These are phyloP conservation scores for Rhynchospora pubera DNA, from an alignment of 176 grass and related monocot species.

Conservation along the genomic window DNA sequence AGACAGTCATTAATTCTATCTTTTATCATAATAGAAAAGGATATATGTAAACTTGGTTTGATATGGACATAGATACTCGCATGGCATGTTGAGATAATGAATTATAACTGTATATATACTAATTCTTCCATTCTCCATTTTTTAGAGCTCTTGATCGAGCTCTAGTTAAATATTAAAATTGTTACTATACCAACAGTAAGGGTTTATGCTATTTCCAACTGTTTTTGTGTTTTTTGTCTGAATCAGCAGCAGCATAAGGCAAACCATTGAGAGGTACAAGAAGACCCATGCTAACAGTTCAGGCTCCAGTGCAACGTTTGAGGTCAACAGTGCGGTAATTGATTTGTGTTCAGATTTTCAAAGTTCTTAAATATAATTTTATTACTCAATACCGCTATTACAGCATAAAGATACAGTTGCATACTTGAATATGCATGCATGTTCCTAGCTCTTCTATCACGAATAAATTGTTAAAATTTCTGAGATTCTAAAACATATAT, in stretches of 20 bases:
- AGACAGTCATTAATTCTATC: neutral
- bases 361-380: neutral
- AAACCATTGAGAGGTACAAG: conserved; percentile 86
- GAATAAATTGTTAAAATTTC: neutral
- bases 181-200: neutral
- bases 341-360: neutral
- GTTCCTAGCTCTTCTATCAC: neutral
- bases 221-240: neutral
- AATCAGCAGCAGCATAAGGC: conserved; percentile 48
- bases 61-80: neutral
- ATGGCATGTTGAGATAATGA: neutral
- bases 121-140: neutral
- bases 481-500: neutral
- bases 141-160: neutral
- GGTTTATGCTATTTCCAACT: neutral
- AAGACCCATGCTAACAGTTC: conserved; percentile 61
- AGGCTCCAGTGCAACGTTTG: conserved; percentile 46
- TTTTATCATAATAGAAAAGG: neutral
- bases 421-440: neutral
- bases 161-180: neutral
- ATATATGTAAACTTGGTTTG: neutral
- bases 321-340: conserved; percentile 63
- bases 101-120: neutral
- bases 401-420: neutral
- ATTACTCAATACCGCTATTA: neutral